Evolutionary conservation across 345 rosid species (phyloP), one percentile per base, ranked within the genome.

Genomic region (Syzygium oleosum): DNA sequence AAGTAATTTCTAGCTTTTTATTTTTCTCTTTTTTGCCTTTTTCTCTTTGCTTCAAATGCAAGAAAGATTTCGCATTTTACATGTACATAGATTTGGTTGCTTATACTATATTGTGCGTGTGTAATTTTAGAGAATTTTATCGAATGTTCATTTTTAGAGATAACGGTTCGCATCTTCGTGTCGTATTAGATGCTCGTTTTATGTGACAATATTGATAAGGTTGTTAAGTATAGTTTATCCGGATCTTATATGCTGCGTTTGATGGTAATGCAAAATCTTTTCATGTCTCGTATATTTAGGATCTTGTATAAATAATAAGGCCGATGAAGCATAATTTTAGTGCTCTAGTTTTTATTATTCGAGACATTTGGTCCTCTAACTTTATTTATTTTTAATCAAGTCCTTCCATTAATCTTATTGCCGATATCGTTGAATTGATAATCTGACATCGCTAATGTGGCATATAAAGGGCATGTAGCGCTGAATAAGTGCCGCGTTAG

Each of bases 81-180:
- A 34, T 73, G 25, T 34, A 34, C 80, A 19, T 73, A 34, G 43
- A 65, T 8, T 68, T 68, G 19, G 80, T 25, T 17, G 49, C 49
- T 73, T 73, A 19, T 34, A 34, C 12, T 17, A 34, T 34, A 34
- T 9, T 16, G 23, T 4, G 13, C 0, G 3, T 0, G 7, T 1
- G 34, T 68, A 17, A 68, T 34, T 65, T 65, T 55, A 9, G 22
- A 21, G 11, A 55, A 19, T 7, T 7, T 55, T 17, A 68, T 31
- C 9, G 23, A 9, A 34, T 0, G 0, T 63, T 68, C 31, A 16
- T 31, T 68, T 68, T 29, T 68, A 68, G 43, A 31, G 25, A 68
- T 17, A 9, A 68, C 6, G 0, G 3, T 31, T 17, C 0, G 0
- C 43, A 34, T 17, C 22, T 8, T 17, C 5, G 0, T 31, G 3